These are phyloP conservation scores for Pyrenophora seminiperda DNA, from an alignment of 2,329 filamentous ascomycete species.

Conservation along the genomic window DNA sequence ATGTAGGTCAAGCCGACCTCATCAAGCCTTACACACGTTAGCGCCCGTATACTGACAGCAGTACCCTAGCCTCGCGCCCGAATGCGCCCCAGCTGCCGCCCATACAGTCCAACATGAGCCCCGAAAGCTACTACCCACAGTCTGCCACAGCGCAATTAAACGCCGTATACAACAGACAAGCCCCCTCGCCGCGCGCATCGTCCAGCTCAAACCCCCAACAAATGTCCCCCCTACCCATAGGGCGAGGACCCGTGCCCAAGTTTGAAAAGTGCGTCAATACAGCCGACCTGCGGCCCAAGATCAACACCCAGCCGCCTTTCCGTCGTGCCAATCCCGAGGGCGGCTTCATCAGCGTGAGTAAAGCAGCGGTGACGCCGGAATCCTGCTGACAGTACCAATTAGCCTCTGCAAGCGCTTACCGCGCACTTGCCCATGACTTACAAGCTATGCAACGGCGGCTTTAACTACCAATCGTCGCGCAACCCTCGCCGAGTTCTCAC, in stretches of 20 bases:
- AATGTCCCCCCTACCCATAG: slow-evolving; percentile 46
- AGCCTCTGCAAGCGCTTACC: slow-evolving; percentile 95
- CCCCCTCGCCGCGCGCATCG: slow-evolving; percentile 54
- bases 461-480: slow-evolving; percentile 98
- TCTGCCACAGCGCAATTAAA: slow-evolving; percentile 75
- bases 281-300: slow-evolving; percentile 77
- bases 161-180: slow-evolving; percentile 63
- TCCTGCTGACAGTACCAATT: slow-evolving; percentile 26
- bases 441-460: slow-evolving; percentile 95
- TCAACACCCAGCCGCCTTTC: slow-evolving; percentile 87
- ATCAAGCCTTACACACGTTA: slow-evolving; percentile 9
- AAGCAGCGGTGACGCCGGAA: not conserved
- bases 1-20: slow-evolving; percentile 48
- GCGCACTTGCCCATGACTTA: slow-evolving; percentile 93
- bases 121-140: slow-evolving; percentile 72
- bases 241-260: slow-evolving; percentile 77
- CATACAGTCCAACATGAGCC: slow-evolving; percentile 71
- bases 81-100: slow-evolving; percentile 73
- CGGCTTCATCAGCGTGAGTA: slow-evolving; percentile 91
- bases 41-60: slow-evolving; percentile 28
- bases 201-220: slow-evolving; percentile 55
- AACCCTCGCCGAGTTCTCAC: slow-evolving; percentile 95
- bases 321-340: slow-evolving; percentile 94
- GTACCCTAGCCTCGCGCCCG: slow-evolving; percentile 53
- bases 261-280: slow-evolving; percentile 78